Base-by-base conservation (phyloP, 108 stramenopile species). In the Poteriospumella lacustris region DNA sequence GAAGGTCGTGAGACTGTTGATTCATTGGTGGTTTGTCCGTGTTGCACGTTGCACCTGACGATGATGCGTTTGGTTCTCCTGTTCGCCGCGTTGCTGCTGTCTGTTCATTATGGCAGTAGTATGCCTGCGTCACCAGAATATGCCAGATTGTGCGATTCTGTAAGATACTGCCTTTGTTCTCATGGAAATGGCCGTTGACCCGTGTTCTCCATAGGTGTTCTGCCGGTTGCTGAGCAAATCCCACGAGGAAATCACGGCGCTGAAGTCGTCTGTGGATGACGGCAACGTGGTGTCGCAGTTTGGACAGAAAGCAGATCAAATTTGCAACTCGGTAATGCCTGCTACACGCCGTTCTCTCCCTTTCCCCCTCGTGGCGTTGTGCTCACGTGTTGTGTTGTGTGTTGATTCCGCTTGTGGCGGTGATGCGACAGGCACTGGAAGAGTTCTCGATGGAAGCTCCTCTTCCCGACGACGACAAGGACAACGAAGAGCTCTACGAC, bases 391-490 rank as follows among this genome's bases (percentile, higher is more conserved):
- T 56, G 24, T 56, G 24, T 56, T 56, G 24, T 56, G 52, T 56
- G 24, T 15, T 56, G 52, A 56, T 56, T 56, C 24, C 19, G 24
- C 19, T 68, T 68, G 40, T 40, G 9, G n/a, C 42, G 15, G 70
- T 19, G 12, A n/a, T 5, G 26, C 31, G 5, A 34, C 69, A 90
- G 75, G 96, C 93, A 43, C 80, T 95, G 59, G 93, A 95, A 81
- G 89, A 86, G 52, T 97, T 94, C 83, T 88, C 92, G 64, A 83
- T 87, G 43, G 90, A 78, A 9, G 94, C 94, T 1, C 92, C 96
- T 5, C 89, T 91, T 75, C 82, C 91, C 0, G 81, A 86, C 39
- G 88, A 90, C 62, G 86, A 90, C 44, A 69, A 86, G 24, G 73
- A 81, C 3, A 77, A 88, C 52, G 89, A 93, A 5, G 68, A 86